Evolutionary conservation across 2,329 filamentous ascomycete species (phyloP).

Genomic region (Furcasterigmium furcatum): DNA sequence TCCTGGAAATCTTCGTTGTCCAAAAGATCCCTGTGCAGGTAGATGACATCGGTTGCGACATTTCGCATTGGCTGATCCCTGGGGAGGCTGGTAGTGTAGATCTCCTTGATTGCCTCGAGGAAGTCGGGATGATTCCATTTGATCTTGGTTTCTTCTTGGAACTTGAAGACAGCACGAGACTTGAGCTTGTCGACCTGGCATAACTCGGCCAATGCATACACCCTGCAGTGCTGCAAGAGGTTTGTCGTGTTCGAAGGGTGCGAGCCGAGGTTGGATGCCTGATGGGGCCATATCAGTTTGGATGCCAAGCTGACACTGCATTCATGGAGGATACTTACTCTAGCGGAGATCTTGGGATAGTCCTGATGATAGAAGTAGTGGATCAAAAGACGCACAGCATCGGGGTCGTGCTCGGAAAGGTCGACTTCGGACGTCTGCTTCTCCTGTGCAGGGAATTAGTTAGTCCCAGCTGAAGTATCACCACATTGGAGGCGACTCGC

Average conservation of each 20-base stretch:
- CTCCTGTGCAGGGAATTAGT: background rate
- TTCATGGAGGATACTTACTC: no score
- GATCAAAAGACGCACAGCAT: background rate
- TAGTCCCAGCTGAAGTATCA: no score
- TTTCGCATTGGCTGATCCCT: background rate
- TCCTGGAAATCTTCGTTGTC: background rate
- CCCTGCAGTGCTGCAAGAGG: background rate
- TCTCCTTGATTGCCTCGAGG: background rate
- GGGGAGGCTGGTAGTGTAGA: background rate
- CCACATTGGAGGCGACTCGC: no score
- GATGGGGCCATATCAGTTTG: no score
- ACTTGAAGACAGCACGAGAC: background rate
- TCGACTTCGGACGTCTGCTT: background rate
- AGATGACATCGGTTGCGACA: background rate
- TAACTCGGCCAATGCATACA: conserved; percentile 2
- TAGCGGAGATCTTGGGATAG: background rate
- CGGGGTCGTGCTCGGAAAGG: background rate
- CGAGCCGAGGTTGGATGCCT: no score
- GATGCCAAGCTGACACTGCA: no score
- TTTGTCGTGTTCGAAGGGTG: background rate
- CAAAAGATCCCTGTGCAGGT: background rate
- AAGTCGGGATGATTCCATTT: conserved; percentile 2
- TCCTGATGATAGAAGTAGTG: conserved; percentile 2
- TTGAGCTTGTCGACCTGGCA: conserved; percentile 1
- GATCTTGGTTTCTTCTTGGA: background rate